Evolutionary conservation across 768 basidiomycete genomes (phyloP).

Genomic region (Pisolithus microcarpus): DNA sequence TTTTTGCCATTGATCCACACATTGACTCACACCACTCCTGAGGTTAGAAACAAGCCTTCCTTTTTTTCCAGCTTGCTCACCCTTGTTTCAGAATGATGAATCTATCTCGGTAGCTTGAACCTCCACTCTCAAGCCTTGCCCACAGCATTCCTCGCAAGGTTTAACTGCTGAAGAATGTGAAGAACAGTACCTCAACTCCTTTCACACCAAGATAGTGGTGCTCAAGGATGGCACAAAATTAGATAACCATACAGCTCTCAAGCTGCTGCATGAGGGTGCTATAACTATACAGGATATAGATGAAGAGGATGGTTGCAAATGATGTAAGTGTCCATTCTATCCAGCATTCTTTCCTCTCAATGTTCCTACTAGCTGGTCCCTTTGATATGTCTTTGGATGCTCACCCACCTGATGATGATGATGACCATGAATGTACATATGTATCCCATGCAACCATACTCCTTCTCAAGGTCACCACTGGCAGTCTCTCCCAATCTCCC

Average conservation of each 20-base stretch:
- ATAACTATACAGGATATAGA: not conserved
- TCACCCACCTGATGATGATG: too few relatives aligned
- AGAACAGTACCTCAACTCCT: not conserved
- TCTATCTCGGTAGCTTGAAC: not conserved
- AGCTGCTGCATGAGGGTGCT: not conserved
- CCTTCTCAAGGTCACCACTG: too few relatives aligned
- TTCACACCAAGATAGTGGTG: not conserved
- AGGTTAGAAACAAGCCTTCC: too few relatives aligned
- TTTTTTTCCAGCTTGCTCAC: not conserved
- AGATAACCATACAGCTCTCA: not conserved
- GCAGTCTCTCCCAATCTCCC: too few relatives aligned
- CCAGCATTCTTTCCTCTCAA: not conserved
- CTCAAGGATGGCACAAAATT: not conserved
- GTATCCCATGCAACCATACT: too few relatives aligned
- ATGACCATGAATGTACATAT: too few relatives aligned
- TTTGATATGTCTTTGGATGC: too few relatives aligned
- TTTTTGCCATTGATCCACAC: too few relatives aligned
- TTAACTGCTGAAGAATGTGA: not conserved
- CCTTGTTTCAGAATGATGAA: not conserved
- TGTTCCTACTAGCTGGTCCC: not conserved
- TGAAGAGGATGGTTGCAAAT: too few relatives aligned
- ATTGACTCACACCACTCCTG: too few relatives aligned
- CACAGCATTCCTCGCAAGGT: too few relatives aligned
- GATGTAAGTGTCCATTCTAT: not conserved
- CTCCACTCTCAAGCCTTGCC: not conserved